Base-by-base conservation (phyloP, 2,329 filamentous ascomycete species). In the Ophiocordyceps polyrhachis-furcata region DNA sequence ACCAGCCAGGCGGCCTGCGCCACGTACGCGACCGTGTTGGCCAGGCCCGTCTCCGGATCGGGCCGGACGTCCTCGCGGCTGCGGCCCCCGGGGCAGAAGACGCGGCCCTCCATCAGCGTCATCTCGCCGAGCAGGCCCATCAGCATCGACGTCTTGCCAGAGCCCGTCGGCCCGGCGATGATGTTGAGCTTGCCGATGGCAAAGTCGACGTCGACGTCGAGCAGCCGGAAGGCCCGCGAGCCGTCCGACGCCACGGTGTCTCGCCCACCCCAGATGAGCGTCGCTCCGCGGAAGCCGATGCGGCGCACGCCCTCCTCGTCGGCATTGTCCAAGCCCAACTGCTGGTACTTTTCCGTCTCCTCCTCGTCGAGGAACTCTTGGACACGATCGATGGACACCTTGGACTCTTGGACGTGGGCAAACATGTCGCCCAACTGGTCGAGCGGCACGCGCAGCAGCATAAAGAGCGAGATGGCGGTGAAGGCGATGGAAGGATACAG, bases 341-440 rank as follows among this genome's bases (percentile, higher is more conserved):
- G 91, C 35, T 75, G 69, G 57, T 95, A 96, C 61, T 98, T 98
- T 47, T 93, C 86, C 0, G 91, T 98, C 65, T 98, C 91, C 8
- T 91, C 87, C 58, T 98, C 91, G 46, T 73, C 79, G 40, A 98
- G 63, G 55, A 95, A 98, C 53, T 93, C 83, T 57, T 98, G 89
- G 8, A 98, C 85, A 68, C 91, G 88, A 56, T 95, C 88, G 44
- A 98, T 79, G 0, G 91, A 98, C 19, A 98, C 89, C 65, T 93
- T 93, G 21, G 88, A 85, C 63, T 98, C 91, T 64, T 95, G 87
- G 4, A 98, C 88, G 63, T 96, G 91, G 12, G 91, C 91, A 56
- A 96, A 82, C 91, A 98, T 98, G 62, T 98, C 91, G 43, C 91
- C 91, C 45, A 98, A 73, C 63, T 96, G 89, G 60, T 98, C 91